Conservation (phyloP, 352 stramenopile species). For the Aphanomyces stellatus region DNA sequence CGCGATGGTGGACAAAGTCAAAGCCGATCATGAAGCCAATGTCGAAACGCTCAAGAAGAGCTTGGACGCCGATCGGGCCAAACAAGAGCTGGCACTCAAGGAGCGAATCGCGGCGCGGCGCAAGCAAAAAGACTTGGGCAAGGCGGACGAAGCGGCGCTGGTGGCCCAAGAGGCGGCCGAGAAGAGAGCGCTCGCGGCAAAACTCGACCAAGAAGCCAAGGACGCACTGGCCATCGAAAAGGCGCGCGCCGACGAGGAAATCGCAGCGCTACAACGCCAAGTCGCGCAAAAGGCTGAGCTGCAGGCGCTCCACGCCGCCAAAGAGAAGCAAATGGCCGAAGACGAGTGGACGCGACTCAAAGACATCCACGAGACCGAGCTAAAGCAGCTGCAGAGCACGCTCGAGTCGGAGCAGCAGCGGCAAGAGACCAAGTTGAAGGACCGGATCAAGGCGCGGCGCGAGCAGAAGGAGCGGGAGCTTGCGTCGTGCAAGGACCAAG, state of each 20-base stretch:
- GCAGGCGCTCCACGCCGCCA: background rate
- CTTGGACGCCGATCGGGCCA: slow-evolving; percentile 32
- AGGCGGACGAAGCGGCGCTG: slow-evolving; percentile 15
- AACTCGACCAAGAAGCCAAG: slow-evolving; percentile 27
- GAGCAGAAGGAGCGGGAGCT: slow-evolving; percentile 18
- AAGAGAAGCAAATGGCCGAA: slow-evolving; percentile 38
- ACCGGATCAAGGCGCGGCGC: slow-evolving; percentile 21
- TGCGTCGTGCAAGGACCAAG: background rate
- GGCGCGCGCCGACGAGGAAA: slow-evolving; percentile 22
- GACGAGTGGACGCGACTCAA: slow-evolving; percentile 45
- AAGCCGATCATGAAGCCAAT: slow-evolving; percentile 29
- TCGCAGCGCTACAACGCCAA: slow-evolving; percentile 13
- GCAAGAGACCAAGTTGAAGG: slow-evolving; percentile 52
- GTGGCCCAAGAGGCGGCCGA: slow-evolving; percentile 26
- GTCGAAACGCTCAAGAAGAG: slow-evolving; percentile 23
- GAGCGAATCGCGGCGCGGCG: slow-evolving; percentile 35
- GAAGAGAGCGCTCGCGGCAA: slow-evolving; percentile 27
- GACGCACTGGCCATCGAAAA: slow-evolving; percentile 30
- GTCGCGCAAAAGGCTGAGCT: slow-evolving; percentile 4
- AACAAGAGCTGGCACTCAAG: slow-evolving; percentile 42
- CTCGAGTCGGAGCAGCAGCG: slow-evolving; percentile 44
- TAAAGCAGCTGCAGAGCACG: slow-evolving; percentile 32
- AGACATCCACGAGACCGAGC: slow-evolving; percentile 49
- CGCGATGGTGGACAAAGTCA: slow-evolving; percentile 28
- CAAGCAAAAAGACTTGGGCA: slow-evolving; percentile 30